These are phyloP conservation scores for Gnomoniopsis smithogilvyi DNA, from an alignment of 2,329 filamentous ascomycete genomes.

Conservation along the genomic window DNA sequence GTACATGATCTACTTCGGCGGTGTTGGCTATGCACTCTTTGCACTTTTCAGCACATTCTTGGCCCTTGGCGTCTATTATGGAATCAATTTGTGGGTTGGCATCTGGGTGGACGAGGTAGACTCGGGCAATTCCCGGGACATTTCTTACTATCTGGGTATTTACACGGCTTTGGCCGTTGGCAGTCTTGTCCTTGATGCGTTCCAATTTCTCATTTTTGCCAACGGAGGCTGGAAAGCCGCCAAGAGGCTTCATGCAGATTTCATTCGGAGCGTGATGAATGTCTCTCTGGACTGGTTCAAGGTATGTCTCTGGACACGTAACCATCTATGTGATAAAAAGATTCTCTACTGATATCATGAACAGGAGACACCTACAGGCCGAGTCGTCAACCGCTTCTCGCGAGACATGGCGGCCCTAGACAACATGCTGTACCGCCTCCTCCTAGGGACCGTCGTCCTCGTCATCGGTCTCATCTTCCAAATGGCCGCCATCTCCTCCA, in stretches of 20 bases:
- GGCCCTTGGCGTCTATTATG: conserved; percentile 39
- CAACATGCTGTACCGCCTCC: conserved; percentile 40
- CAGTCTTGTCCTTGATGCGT: conserved; percentile 39
- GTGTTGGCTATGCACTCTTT: conserved; percentile 37
- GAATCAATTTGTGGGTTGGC: conserved; percentile 46
- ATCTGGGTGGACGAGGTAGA: conserved; percentile 52
- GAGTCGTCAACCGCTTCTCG: conserved; percentile 30
- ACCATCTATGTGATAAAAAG: not conserved
- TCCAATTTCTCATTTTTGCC: conserved; percentile 46
- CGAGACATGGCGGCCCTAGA: conserved; percentile 53
- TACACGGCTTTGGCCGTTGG: conserved; percentile 44
- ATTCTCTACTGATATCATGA: not conserved
- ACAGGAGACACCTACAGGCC: conserved; percentile 30
- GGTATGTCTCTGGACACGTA: not conserved
- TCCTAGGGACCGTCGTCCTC: conserved; percentile 40
- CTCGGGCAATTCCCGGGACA: conserved; percentile 38
- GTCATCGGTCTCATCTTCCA: conserved; percentile 31
- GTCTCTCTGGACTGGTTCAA: conserved; percentile 58
- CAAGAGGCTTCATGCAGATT: conserved; percentile 46
- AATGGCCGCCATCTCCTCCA: conserved; percentile 37
- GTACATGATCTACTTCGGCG: conserved; percentile 51
- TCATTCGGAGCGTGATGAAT: conserved; percentile 49
- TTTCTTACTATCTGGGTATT: conserved; percentile 51
- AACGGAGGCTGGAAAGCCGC: conserved; percentile 57
- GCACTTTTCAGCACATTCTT: conserved; percentile 38